Evolutionary conservation across 2,329 filamentous ascomycete genomes (phyloP).

Genomic region (Cordyceps javanica): DNA sequence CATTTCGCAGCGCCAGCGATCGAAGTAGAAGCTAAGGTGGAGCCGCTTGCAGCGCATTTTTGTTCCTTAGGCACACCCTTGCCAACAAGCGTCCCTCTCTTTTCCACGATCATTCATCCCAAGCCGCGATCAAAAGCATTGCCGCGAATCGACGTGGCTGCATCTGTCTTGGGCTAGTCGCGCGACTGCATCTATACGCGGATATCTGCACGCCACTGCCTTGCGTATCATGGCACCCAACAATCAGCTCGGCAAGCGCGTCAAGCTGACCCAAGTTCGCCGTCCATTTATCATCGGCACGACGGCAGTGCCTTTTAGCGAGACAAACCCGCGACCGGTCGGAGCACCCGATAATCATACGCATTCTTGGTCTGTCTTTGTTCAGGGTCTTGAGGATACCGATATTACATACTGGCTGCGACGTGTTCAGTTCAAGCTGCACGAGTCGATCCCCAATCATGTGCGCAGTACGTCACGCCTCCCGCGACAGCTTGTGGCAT

Average conservation of each 20-base stretch:
- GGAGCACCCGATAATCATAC: constrained; percentile 85
- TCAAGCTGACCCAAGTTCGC: constrained; percentile 58
- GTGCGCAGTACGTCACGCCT: constrained; percentile 57
- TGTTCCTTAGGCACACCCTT: constrained; percentile 9
- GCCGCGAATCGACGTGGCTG: not conserved
- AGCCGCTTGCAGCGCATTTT: not conserved
- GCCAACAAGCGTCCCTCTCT: too few species aligned
- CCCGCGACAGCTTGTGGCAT: not conserved
- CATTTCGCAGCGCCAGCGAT: constrained; percentile 9
- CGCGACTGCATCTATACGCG: not conserved
- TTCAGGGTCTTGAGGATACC: constrained; percentile 81
- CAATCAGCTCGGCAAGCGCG: constrained; percentile 53
- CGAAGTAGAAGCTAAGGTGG: constrained; percentile 8
- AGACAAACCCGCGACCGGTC: constrained; percentile 70
- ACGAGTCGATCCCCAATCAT: constrained; percentile 92
- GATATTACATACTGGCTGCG: constrained; percentile 94
- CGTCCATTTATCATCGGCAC: constrained; percentile 70
- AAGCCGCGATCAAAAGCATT: not conserved
- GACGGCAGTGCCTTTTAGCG: constrained; percentile 73
- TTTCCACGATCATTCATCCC: not conserved
- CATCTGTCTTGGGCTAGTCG: not conserved
- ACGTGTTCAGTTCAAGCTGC: constrained; percentile 95
- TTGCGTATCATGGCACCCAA: constrained; percentile 50
- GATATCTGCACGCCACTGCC: not conserved
- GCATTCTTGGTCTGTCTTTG: constrained; percentile 93